These are phyloP conservation scores for Proliferodiscus dingleyae DNA, from an alignment of 2,329 filamentous ascomycete genomes.

Conservation along the genomic window DNA sequence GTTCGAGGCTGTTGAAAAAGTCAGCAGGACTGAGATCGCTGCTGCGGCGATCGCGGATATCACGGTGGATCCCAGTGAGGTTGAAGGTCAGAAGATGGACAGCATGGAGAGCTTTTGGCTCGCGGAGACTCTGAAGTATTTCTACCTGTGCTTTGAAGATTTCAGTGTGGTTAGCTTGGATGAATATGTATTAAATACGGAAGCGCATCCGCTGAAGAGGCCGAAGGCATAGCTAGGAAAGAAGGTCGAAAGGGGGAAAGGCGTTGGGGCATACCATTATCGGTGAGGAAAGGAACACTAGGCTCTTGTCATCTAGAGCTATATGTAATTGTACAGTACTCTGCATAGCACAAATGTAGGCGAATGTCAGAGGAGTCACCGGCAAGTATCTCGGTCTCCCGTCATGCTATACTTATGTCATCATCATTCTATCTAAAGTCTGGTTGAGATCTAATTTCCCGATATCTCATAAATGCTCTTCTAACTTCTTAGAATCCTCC, in stretches of 20 bases:
- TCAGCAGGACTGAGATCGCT: constrained; percentile 38
- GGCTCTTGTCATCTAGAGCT: no score
- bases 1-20: constrained; percentile 42
- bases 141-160: constrained; percentile 48
- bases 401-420: no score
- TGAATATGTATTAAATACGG: constrained; percentile 48
- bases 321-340: no score
- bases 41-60: constrained; percentile 41
- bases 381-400: no score
- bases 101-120: constrained; percentile 59
- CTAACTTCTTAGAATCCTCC: no score
- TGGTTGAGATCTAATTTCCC: no score
- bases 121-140: constrained; percentile 62
- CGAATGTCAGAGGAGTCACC: no score
- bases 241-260: neutral
- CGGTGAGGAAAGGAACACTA: neutral
- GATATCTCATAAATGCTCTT: no score
- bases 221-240: no score
- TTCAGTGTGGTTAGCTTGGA: constrained; percentile 53
- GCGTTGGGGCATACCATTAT: neutral
- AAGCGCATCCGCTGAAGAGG: constrained; percentile 30
- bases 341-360: no score
- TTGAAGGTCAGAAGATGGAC: constrained; percentile 36
- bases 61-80: constrained; percentile 39
- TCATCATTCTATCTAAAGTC: no score